A percentile compares a stretch with the other conserved stretches of the same genome.
These are phyloP conservation scores for Arctium minus DNA, from an alignment of 129 eudicot genomes.

Conservation along the genomic window DNA sequence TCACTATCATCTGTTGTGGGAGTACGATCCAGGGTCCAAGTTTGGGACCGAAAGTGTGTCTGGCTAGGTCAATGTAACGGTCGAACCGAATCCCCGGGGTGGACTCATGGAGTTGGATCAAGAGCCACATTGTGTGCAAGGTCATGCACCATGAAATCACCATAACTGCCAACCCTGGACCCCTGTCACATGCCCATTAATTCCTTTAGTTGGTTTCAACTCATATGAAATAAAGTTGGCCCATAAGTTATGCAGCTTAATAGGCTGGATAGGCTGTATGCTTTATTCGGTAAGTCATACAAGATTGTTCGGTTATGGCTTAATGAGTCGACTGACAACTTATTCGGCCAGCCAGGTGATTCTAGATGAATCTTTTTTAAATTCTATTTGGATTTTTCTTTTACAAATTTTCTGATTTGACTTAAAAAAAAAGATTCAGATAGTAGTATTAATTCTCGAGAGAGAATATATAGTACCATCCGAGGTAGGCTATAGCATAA, in stretches of 20 bases:
- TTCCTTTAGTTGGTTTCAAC: not conserved
- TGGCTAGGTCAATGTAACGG: conserved; percentile 68
- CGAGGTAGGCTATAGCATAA: conserved; percentile 90
- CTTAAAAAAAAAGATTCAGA: not conserved
- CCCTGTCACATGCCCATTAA: conserved; percentile 39
- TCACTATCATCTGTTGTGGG: conserved; percentile 87
- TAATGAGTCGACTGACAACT: not conserved
- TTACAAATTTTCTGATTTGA: not conserved
- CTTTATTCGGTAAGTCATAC: not conserved
- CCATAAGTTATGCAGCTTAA: not conserved
- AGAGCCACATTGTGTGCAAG: conserved; percentile 74
- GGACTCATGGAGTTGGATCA: conserved; percentile 79
- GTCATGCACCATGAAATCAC: conserved; percentile 79
- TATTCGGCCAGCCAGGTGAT: not conserved
- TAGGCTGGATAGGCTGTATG: not conserved
- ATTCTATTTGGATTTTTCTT: not conserved
- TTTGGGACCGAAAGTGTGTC: conserved; percentile 72
- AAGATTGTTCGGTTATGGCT: not conserved
- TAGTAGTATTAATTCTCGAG: not conserved
- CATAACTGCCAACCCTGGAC: conserved; percentile 76
- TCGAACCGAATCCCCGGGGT: conserved; percentile 71
- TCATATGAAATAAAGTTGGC: not conserved
- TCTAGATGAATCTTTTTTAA: not conserved
- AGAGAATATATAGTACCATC: conserved; percentile 48
- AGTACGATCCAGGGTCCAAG: conserved; percentile 85